phyloP scores from a whole-genome alignment of 345 rosid species.

The Schrenkiella parvula region DNA sequence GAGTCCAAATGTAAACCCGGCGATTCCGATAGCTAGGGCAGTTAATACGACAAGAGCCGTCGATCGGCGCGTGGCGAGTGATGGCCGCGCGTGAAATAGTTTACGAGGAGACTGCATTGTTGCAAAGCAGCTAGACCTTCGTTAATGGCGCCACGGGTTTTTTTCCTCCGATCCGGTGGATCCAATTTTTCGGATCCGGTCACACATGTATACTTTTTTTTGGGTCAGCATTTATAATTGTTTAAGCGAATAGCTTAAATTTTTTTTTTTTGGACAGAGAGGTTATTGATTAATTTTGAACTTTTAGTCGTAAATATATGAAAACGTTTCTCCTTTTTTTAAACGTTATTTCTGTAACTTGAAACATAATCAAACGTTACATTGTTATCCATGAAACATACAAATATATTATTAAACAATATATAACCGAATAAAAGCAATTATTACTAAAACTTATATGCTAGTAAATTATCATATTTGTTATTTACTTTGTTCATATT shows the following conservation, averaged over 20 bases:
- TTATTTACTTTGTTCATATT: no score
- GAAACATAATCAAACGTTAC: no score
- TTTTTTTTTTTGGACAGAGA: no score
- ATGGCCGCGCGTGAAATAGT: slow-evolving; percentile 45
- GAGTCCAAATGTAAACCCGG: slow-evolving; percentile 64
- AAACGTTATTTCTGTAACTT: no score
- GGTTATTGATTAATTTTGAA: not conserved
- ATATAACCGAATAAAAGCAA: no score
- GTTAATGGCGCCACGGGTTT: slow-evolving; percentile 10
- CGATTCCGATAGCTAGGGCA: slow-evolving; percentile 51
- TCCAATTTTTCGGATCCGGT: slow-evolving; percentile 19
- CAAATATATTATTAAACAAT: no score
- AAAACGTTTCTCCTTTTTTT: no score
- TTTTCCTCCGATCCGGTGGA: slow-evolving; percentile 21
- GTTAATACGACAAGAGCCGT: slow-evolving; percentile 38
- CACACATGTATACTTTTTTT: slow-evolving; percentile 1
- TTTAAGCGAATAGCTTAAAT: not conserved
- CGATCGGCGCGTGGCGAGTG: slow-evolving; percentile 45
- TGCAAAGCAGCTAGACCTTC: not conserved
- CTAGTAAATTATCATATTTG: no score
- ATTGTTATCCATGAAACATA: no score
- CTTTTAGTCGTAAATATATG: no score
- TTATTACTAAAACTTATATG: no score
- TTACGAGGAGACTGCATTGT: slow-evolving; percentile 74
- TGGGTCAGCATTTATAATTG: no score